Evolutionary conservation across 2,329 filamentous ascomycete species (phyloP), one percentile per base, ranked within the genome.

Genomic region (Hypomyces rosellus): DNA sequence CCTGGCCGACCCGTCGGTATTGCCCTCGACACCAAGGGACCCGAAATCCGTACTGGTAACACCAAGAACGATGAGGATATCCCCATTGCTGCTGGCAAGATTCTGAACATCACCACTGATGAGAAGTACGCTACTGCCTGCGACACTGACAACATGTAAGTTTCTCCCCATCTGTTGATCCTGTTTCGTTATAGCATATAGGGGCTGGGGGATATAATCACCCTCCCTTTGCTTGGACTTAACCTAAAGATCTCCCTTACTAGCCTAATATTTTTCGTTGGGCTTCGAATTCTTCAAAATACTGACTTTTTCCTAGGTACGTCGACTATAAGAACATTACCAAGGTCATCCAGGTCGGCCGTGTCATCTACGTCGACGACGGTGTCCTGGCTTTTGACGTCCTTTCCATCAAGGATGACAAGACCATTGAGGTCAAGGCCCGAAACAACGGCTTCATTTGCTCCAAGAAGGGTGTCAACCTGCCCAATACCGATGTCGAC

Each of bases 301-400:
- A 34, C 52, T 54, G 40, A 51, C 41, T 12, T 20, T 12, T n/a
- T 30, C 30, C 16, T 56, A 92, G 88, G 85, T 96, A 90, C 67
- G 87, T 97, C 65, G 92, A 97, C 78, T 97, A 99, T 81, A 95
- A 95, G 85, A 99, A 99, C 81, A 97, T 99, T 74, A 96, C 92
- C 74, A 96, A 95, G 77, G 93, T 99, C 63, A 97, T 99, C 66
- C 74, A 88, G 69, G 77, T 82, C 53, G 93, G 92, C 66, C 91
- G 93, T 65, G 85, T 87, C 72, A 95, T 99, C 78, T 99, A 95
- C 74, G 93, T 99, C 63, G 93, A 99, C 66, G 93, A 99, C 66
- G 93, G 93, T 73, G 92, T 99, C 60, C 85, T 97, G 62, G 95
- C 92, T 22, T 97, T 99, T 63, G 87, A 96, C 68, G 93, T 99